phyloP scores from a whole-genome alignment of 2,329 filamentous ascomycete genomes.

The Epichloe hybrida region DNA sequence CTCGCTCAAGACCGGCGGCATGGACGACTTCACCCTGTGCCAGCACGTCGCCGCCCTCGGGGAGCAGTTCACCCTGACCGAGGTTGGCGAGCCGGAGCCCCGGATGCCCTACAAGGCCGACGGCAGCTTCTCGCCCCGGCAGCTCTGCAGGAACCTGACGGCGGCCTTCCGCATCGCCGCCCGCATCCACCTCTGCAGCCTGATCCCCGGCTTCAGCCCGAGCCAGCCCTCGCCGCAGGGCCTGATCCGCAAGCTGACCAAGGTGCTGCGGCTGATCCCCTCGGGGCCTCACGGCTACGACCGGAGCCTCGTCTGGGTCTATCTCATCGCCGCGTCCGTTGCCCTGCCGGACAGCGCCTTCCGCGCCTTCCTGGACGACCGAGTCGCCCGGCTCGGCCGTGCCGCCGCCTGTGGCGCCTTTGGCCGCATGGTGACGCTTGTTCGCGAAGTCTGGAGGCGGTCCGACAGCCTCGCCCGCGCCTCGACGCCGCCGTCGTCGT shows the following conservation, averaged over 20 bases:
- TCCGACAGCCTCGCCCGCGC: constrained; percentile 41
- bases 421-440: constrained; percentile 63
- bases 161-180: constrained; percentile 83
- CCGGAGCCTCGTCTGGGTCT: constrained; percentile 83
- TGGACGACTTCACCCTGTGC: constrained; percentile 78
- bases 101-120: constrained; percentile 51
- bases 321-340: constrained; percentile 73
- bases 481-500: constrained; percentile 19
- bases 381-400: constrained; percentile 61
- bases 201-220: constrained; percentile 78
- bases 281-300: constrained; percentile 73
- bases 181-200: constrained; percentile 89
- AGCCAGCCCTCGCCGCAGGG: constrained; percentile 59
- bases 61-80: constrained; percentile 71
- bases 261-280: constrained; percentile 69
- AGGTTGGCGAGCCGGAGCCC: constrained; percentile 46
- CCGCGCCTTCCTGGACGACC: constrained; percentile 64
- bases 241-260: constrained; percentile 65
- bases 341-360: constrained; percentile 62
- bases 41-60: constrained; percentile 81
- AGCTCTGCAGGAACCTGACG: constrained; percentile 80
- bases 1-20: constrained; percentile 67
- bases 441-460: constrained; percentile 75
- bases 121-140: constrained; percentile 65
- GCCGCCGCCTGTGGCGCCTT: constrained; percentile 72